Evolutionary conservation across 2,329 filamentous ascomycete genomes (phyloP).

Genomic region (Botrytis fabae): DNA sequence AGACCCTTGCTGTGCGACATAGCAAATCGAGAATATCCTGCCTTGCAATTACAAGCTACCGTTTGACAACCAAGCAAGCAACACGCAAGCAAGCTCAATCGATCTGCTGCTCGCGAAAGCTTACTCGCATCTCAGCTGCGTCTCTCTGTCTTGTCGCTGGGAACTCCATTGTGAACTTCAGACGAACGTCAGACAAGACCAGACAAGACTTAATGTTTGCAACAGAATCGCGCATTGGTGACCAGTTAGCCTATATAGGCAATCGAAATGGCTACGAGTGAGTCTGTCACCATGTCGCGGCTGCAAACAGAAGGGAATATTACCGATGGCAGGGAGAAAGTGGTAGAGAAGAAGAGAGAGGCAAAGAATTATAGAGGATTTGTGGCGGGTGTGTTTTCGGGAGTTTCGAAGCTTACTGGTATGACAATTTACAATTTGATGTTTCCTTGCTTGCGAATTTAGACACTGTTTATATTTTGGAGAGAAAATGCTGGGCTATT

Average conservation of each 20-base stretch:
- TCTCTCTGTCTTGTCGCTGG: not conserved
- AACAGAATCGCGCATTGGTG: not conserved
- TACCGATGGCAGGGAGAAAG: constrained; percentile 15
- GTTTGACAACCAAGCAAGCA: not conserved
- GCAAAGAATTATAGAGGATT: constrained; percentile 81
- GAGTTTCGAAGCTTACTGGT: constrained; percentile 87
- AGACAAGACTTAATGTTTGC: not conserved
- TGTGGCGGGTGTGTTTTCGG: constrained; percentile 92
- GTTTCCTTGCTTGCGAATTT: not conserved
- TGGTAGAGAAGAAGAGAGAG: constrained; percentile 35
- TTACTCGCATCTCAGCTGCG: not conserved
- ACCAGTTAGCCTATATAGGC: not conserved
- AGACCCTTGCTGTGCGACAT: constrained; percentile 1
- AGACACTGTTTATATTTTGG: not conserved
- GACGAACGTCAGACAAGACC: not conserved
- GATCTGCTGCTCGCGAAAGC: not conserved
- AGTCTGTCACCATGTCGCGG: not conserved
- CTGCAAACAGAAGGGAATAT: constrained; percentile 4
- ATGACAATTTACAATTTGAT: constrained; percentile 24
- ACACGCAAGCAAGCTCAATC: not conserved
- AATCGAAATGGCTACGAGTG: constrained; percentile 4
- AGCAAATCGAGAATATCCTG: constrained; percentile 5
- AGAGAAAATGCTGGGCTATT: not conserved
- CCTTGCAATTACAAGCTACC: not conserved
- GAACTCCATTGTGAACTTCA: not conserved